phyloP scores from a whole-genome alignment of 169 alveolate species.

The Plasmodium chabaudi region DNA sequence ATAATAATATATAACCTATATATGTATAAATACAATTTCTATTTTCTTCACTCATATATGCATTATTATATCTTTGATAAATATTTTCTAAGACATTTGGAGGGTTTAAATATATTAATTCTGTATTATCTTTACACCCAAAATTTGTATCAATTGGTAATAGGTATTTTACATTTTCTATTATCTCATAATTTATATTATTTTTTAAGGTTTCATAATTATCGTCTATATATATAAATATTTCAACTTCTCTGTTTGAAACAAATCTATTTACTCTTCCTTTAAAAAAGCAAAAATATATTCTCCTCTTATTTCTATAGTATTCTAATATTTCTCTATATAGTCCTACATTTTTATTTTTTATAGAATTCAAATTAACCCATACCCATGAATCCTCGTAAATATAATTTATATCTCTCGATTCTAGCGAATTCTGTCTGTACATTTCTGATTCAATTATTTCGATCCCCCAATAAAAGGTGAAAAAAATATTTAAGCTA shows the following conservation, averaged over 20 bases:
- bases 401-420: constrained; percentile 57
- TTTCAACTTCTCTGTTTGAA: constrained; percentile 65
- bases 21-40: constrained; percentile 83
- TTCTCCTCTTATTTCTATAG: constrained; percentile 36
- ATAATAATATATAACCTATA: constrained; percentile 88
- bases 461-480: no score
- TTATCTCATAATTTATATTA: constrained; percentile 43
- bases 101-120: constrained; percentile 79
- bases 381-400: constrained; percentile 75
- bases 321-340: constrained; percentile 59
- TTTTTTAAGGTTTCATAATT: constrained; percentile 27
- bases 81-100: constrained; percentile 81
- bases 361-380: constrained; percentile 72
- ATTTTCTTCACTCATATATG: constrained; percentile 58
- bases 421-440: constrained; percentile 62
- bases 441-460: constrained; percentile 33
- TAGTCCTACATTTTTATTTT: constrained; percentile 58
- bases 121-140: constrained; percentile 81
- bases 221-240: constrained; percentile 55
- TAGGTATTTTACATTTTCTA: constrained; percentile 75
- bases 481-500: no score
- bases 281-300: constrained; percentile 65
- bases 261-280: constrained; percentile 68
- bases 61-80: constrained; percentile 73
- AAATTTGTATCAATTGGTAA: constrained; percentile 76